Percentiles rank a stretch among this genome's conserved stretches.
Conservation (phyloP, 2,329 filamentous ascomycete species). For the Botrytis sinoallii region DNA sequence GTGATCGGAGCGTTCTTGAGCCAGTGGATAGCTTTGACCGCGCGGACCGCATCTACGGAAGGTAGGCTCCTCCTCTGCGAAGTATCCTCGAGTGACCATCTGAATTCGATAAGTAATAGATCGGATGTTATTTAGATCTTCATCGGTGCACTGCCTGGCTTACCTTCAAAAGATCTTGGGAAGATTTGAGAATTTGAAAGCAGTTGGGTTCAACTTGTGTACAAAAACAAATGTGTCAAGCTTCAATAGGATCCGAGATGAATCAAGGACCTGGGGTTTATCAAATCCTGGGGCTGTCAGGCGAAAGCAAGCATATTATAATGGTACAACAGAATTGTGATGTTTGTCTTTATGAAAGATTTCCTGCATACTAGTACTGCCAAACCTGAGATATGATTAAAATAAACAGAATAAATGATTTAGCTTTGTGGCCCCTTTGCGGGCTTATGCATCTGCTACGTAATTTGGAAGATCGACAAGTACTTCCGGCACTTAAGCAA, state of each 20-base stretch:
- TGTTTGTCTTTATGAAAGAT: constrained; percentile 25
- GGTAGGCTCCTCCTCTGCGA: constrained; percentile 29
- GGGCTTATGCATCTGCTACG: background rate
- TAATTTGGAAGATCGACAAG: constrained; percentile 6
- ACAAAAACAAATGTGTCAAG: constrained; percentile 23
- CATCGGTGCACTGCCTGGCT: constrained; percentile 5
- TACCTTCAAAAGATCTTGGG: constrained; percentile 13
- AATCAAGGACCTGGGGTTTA: constrained; percentile 20
- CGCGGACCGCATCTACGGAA: constrained; percentile 28
- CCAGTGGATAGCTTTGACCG: constrained; percentile 32
- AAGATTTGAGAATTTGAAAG: constrained; percentile 5
- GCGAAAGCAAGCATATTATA: constrained; percentile 28
- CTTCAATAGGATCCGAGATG: constrained; percentile 20
- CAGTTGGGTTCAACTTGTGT: constrained; percentile 13
- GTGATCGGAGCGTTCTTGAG: constrained; percentile 30
- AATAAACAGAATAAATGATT: background rate
- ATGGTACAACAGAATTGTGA: constrained; percentile 22
- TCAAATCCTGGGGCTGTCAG: constrained; percentile 23
- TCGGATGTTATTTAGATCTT: constrained; percentile 1
- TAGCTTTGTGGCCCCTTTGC: background rate
- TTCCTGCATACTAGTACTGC: background rate
- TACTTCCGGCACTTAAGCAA: constrained; percentile 6
- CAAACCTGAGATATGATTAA: constrained; percentile 11
- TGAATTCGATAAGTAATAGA: constrained; percentile 13
- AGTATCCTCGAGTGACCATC: constrained; percentile 28